A percentile compares a stretch with the other conserved stretches of the same genome.
phyloP scores from a whole-genome alignment of 495 filamentous ascomycete genomes.

The Aspergillus mulundensis region DNA sequence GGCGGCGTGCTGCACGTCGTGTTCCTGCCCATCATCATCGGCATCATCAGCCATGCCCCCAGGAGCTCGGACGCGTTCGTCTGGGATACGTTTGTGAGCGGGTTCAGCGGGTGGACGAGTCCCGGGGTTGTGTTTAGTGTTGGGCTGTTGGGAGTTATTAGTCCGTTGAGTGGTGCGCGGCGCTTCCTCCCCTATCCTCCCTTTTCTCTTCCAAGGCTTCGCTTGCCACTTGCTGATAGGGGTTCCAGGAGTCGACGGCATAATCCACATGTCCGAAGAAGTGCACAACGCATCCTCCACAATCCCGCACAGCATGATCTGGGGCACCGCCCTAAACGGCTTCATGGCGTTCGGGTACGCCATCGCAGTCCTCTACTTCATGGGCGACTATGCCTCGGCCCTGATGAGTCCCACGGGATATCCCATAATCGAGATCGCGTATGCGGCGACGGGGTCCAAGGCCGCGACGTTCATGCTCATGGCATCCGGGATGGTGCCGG shows the following conservation, averaged over 20 bases:
- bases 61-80: slow-evolving; percentile 41
- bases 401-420: slow-evolving; percentile 39
- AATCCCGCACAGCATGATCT: slow-evolving; percentile 39
- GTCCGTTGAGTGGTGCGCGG: slow-evolving; percentile 24
- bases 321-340: slow-evolving; percentile 38
- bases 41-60: slow-evolving; percentile 40
- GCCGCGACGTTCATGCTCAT: slow-evolving; percentile 43
- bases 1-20: slow-evolving; percentile 46
- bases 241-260: slow-evolving; percentile 33
- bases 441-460: slow-evolving; percentile 43
- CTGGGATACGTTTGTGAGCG: slow-evolving; percentile 42
- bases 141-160: slow-evolving; percentile 33
- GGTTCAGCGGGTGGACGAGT: slow-evolving; percentile 40
- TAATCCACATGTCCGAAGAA: slow-evolving; percentile 42
- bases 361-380: slow-evolving; percentile 39
- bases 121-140: slow-evolving; percentile 39
- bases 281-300: slow-evolving; percentile 39
- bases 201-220: neutral
- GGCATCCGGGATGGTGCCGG: slow-evolving; percentile 34
- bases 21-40: slow-evolving; percentile 42
- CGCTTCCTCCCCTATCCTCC: neutral
- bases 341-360: slow-evolving; percentile 39
- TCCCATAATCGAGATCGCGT: slow-evolving; percentile 52
- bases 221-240: neutral
- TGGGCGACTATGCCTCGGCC: slow-evolving; percentile 35